Base-by-base conservation (phyloP, 768 basidiomycete species). In the Amanita rubescens region DNA sequence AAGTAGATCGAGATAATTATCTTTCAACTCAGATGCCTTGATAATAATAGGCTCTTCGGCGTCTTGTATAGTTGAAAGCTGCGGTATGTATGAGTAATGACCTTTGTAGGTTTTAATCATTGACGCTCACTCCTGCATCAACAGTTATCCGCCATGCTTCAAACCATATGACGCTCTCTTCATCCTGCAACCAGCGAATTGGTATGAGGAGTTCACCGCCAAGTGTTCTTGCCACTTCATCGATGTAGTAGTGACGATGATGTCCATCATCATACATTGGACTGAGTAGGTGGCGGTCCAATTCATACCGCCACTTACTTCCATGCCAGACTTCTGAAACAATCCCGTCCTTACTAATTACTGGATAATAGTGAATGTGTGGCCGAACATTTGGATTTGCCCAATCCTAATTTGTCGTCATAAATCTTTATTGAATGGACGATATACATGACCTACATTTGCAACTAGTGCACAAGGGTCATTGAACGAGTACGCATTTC, bases 281-380 rank as follows among this genome's bases (percentile, higher is more conserved):
- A 39, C 63, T 67, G 19, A 65, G 41, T 1, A 51, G 38, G 53
- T 62, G 60, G 10, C 58, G 54, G 43, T 68, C 64, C 2, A 66
- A 19, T 1, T 59, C 54, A 9, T 55, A 34, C 10, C 59, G 52
- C 68, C 68, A 70, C 44, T 63, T 62, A 19, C 60, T 32, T 0
- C 58, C 68, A 57, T 70, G 71, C 60, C 63, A 70, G 11, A 65
- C 59, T 55, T 69, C 68, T 0, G 65, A 67, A 3, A 70, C 57
- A 2, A 63, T 45, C 1, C 65, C 61, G 42, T 62, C 48, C 0
- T 25, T 45, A 1, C 63, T 54, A n/a, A 69, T 63, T 1, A 64
- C 64, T 1, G 68, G 68, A 55, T 70, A 69, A 5, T 59, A 55
- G 9, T 56, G 59, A 10, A 71, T 61, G 24, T 70, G 58, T 3